Evolutionary conservation across 805 yeast species (phyloP), one percentile per base, ranked within the genome.

Genomic region (Ogataea neopini): DNA sequence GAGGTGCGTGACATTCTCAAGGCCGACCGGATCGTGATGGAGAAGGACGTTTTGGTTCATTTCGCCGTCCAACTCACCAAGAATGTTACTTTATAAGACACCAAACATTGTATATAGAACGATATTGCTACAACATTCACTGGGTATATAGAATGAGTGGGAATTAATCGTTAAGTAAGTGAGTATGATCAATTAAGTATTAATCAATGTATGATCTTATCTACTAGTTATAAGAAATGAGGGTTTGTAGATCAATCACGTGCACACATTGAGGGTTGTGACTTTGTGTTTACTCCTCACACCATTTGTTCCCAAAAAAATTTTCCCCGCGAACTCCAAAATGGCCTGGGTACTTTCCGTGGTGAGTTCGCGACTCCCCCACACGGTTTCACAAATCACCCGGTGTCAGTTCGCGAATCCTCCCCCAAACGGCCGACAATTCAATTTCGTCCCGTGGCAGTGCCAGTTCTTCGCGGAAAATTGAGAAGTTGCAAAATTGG

Each of bases 1-100:
- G 87, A 85, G 62, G 92, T 91, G 15, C 81, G 91, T 68, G 96
- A 90, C 63, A 60, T 91, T 43, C 77, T 91, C 52, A 85, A 81
- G 68, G 92, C 97, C 11, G 79, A 85, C 59, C 77, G 88, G 54
- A 72, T 90, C 49, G 80, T 80, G 57, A 77, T 90, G 49, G 96
- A 89, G 67, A 70, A 79, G 56, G 71, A 72, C 19, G 91, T 96
- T 1, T 76, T 90, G 56, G 80, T 83, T 61, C 83, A 81, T 74
- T 71, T 82, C 47, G 54, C 52, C 9, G 39, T 33, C 38, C 44
- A 56, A 45, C 63, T 56, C 42, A 56, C 63, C 4, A 52, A 50
- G 22, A 49, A 47, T 39, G 48, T 57, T 8, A 48, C 54, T 14
- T 48, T 55, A 18, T 53, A 36, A 49, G 15, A 15, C 19, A 23